Base-by-base conservation (phyloP, 2,329 filamentous ascomycete species). In the Anthostomella pinea region DNA sequence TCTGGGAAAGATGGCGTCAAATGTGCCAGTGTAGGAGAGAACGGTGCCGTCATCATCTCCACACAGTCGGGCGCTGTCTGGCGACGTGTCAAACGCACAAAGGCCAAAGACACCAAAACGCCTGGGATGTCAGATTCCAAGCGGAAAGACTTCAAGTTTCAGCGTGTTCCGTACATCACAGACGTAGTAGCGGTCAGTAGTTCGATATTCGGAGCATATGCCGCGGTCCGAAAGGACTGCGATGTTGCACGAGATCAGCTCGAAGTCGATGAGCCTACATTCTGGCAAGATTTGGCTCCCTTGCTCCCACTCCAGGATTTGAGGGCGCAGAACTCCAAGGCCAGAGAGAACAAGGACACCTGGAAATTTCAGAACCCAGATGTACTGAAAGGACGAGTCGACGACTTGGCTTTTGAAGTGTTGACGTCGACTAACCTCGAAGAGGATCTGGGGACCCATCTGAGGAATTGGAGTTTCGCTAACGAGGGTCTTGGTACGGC, bases 1-100 rank as follows among this genome's bases (percentile, higher is more conserved):
- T 82, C 90, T 3, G 83, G 84, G 50, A 96, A 94, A 57, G 84
- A 87, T 40, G 89, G 89, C 3, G 90, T 87, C 19, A 78, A 79
- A 35, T 95, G 95, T 41, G 87, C 95, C 2, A 85, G 81, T 43
- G 83, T 97, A 3, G 88, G 90, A 23, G 89, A 95, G 58, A 85
- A 97, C 60, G 93, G 90, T 3, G 95, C 90, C 0, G 87, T 98
- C 48, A 94, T 98, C 37, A 81, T 98, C 45, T 91, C 88, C 48
- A 98, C 93, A 0, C 77, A 89, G 41, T 91, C 89, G 26, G 93
- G 93, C 3, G 91, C 87, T 30, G 91, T 96, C 0, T 98, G 91
- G 91, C 83, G 83, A 49, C 83, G 91, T 40, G 81, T 93, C 33
- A 88, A 87, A 55, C 79, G 93, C 43, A 73, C 77, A 17, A 95